phyloP scores from a whole-genome alignment of 441 rosid genomes.

The Gossypium trilobum region DNA sequence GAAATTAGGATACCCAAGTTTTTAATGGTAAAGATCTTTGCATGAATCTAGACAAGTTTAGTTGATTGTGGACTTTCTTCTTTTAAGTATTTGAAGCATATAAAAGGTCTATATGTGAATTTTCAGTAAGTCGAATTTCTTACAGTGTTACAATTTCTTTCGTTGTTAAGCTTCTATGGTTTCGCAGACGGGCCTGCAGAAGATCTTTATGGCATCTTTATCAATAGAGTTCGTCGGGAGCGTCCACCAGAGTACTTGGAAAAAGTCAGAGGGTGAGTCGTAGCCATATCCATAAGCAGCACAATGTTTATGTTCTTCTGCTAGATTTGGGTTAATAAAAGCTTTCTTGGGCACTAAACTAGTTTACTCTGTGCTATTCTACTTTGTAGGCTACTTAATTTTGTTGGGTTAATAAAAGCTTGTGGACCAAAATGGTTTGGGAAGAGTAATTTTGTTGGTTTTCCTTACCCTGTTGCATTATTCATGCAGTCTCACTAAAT shows the following conservation, averaged over 20 bases:
- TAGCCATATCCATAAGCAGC: neutral
- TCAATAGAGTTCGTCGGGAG: constrained; percentile 68
- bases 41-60: neutral
- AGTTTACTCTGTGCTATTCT: neutral
- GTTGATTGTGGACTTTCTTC: neutral
- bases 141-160: neutral
- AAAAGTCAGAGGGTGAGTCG: constrained; percentile 64
- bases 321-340: neutral
- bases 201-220: constrained; percentile 86
- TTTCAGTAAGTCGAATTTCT: neutral
- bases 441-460: neutral
- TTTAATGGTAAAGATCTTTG: neutral
- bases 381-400: neutral
- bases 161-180: neutral
- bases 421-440: neutral
- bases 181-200: constrained; percentile 80
- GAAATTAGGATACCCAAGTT: neutral
- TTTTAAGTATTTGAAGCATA: neutral
- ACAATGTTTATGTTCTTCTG: neutral
- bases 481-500: constrained; percentile 73
- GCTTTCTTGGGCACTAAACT: constrained; percentile 9
- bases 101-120: neutral
- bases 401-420: no score
- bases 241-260: constrained; percentile 68
- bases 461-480: constrained; percentile 5